phyloP scores from a whole-genome alignment of 2,329 filamentous ascomycete genomes.

The Aspergillus ochraceus region DNA sequence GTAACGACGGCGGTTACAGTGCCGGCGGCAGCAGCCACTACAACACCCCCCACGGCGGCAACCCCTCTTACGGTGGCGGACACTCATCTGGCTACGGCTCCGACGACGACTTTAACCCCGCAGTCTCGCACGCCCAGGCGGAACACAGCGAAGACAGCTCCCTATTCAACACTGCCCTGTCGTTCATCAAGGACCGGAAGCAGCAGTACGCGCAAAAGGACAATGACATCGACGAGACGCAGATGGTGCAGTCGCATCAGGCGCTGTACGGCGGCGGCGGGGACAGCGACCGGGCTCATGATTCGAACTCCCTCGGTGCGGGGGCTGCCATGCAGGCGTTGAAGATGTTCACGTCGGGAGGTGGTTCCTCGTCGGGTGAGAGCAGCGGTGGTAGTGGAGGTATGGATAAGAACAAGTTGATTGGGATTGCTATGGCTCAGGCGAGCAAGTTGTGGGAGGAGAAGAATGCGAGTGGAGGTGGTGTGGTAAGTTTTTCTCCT shows the following conservation, averaged over 20 bases:
- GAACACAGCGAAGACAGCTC: constrained; percentile 50
- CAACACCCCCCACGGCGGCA: neutral
- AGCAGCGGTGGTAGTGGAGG: constrained; percentile 23
- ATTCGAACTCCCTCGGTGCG: constrained; percentile 40
- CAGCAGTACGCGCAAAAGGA: constrained; percentile 52
- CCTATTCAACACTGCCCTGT: constrained; percentile 59
- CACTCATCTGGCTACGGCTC: neutral
- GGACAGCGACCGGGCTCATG: constrained; percentile 44
- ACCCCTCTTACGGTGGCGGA: neutral
- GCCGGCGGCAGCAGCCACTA: neutral
- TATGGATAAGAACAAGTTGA: constrained; percentile 71
- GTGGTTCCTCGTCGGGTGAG: neutral
- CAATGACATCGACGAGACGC: constrained; percentile 58
- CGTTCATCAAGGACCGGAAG: constrained; percentile 51
- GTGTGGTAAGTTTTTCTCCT: constrained; percentile 46
- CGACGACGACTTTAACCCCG: constrained; percentile 22
- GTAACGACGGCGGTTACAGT: neutral
- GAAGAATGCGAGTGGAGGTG: constrained; percentile 54
- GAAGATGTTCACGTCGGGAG: constrained; percentile 68
- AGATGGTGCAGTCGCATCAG: constrained; percentile 74
- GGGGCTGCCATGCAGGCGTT: constrained; percentile 57
- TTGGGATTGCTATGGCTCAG: constrained; percentile 84
- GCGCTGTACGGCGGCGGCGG: constrained; percentile 63
- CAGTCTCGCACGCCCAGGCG: constrained; percentile 56
- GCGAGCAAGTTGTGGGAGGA: constrained; percentile 74